Evolutionary conservation across 495 filamentous ascomycete species (phyloP), one percentile per base, ranked within the genome.

Genomic region (Hypoxylon subgilvum): DNA sequence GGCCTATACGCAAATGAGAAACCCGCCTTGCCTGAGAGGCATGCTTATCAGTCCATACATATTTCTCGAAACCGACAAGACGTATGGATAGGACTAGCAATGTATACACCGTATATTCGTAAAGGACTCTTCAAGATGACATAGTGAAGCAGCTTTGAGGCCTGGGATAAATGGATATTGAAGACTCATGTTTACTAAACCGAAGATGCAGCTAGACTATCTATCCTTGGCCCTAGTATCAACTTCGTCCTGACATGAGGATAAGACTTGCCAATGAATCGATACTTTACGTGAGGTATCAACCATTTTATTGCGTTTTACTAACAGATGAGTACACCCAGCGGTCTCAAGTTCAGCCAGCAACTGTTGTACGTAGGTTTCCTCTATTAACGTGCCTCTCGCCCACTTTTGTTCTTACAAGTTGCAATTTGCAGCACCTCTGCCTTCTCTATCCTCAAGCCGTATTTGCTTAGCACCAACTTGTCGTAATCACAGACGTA

Each of bases 401-500:
- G 14, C 30, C 27, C 31, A 54, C 18, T 9, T 52, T 36, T 22
- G 22, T 39, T 58, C 43, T 60, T 61, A 61, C 61, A 61, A 30
- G 14, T 51, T 49, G 43, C 61, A 55, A 35, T 42, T 31, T 32
- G 41, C 41, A 25, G 51, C 46, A 50, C 2, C 22, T 50, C 23
- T 22, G 16, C 38, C 45, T 21, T 12, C 21, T 42, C 31, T 48
- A 49, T 31, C 49, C 54, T 32, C 49, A 53, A 43, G 30, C 34
- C 32, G 12, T 39, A 19, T 25, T 27, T 21, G 32, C 21, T 36
- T 32, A 39, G 31, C 22, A 45, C 41, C 25, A 34, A 44, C 23
- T 68, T 66, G 47, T 14, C 66, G 34, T 35, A 70, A 74, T 57
- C 73, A 48, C n/a, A 52, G 69, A 52, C 12, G 18, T 38, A 19